These are phyloP conservation scores for Dichotomopilus funicola DNA, from an alignment of 2,329 filamentous ascomycete species.

Conservation along the genomic window DNA sequence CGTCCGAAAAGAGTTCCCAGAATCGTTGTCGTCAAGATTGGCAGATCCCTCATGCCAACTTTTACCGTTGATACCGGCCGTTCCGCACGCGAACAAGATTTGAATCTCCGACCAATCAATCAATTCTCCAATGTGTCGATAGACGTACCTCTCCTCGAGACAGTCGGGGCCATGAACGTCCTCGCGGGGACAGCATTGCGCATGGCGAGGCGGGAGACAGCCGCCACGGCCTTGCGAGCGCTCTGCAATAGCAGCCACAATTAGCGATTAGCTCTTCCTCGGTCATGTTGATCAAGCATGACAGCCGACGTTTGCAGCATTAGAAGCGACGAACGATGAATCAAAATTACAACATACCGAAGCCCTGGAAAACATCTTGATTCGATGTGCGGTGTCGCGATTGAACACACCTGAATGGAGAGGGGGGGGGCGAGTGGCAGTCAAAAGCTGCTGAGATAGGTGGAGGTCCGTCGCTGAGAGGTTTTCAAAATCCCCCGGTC, in stretches of 20 bases:
- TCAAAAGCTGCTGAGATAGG: constrained; percentile 20
- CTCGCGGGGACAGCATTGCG: constrained; percentile 43
- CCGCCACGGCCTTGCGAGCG: constrained; percentile 44
- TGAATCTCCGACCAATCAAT: not conserved
- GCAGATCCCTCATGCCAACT: not conserved
- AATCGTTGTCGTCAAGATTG: constrained; percentile 5
- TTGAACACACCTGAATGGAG: constrained; percentile 27
- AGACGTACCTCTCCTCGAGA: constrained; percentile 55
- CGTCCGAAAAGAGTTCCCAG: too few relatives aligned
- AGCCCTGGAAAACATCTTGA: constrained; percentile 52
- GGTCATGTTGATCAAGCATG: not conserved
- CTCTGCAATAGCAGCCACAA: constrained; percentile 33
- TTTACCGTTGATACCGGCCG: constrained; percentile 1
- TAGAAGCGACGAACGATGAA: not conserved
- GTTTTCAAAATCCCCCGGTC: constrained; percentile 37
- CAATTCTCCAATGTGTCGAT: not conserved
- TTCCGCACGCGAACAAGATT: constrained; percentile 7
- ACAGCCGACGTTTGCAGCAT: not conserved
- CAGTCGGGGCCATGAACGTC: constrained; percentile 54
- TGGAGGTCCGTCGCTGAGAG: constrained; percentile 32
- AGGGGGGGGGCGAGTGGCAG: constrained; percentile 24
- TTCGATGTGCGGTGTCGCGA: constrained; percentile 42
- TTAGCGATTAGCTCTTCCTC: constrained; percentile 25
- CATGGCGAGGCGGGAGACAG: constrained; percentile 44
- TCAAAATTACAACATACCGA: constrained; percentile 41